Evolutionary conservation across 225 moss, liverwort and hornwort species (phyloP).

Genomic region (Antitrichia curtipendula): DNA sequence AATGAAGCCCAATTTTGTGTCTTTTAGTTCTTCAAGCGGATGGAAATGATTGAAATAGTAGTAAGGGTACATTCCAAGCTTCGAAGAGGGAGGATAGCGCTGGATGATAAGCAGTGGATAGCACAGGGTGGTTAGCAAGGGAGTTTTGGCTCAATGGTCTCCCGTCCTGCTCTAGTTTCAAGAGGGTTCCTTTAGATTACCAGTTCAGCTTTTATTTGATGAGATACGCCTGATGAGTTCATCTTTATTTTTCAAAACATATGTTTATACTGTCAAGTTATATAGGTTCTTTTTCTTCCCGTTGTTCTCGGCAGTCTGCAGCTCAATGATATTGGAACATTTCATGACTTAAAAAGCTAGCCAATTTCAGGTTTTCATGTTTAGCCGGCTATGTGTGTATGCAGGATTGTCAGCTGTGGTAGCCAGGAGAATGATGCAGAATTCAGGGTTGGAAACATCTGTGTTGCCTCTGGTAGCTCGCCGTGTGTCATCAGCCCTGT

Average conservation of each 20-base stretch:
- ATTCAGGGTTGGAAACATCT: conserved; percentile 49
- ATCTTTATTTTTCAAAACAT: background rate
- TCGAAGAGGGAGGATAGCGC: background rate
- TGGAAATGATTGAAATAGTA: background rate
- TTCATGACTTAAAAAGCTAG: background rate
- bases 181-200: background rate
- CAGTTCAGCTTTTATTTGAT: background rate
- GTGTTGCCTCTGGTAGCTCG: conserved; percentile 84
- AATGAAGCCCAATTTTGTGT: background rate
- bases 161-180: background rate
- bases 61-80: background rate
- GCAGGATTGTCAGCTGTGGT: conserved; percentile 93
- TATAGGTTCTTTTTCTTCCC: background rate
- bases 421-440: conserved; percentile 97
- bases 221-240: background rate
- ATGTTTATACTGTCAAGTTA: background rate
- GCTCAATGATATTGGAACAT: background rate
- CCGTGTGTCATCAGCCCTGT: conserved; percentile 53
- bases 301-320: background rate
- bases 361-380: background rate
- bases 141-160: background rate
- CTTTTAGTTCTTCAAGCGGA: background rate
- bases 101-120: background rate
- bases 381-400: background rate
- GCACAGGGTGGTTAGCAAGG: background rate